Base-by-base conservation (phyloP, 1,284 basidiomycete genomes). In the Schizophyllum amplum region DNA sequence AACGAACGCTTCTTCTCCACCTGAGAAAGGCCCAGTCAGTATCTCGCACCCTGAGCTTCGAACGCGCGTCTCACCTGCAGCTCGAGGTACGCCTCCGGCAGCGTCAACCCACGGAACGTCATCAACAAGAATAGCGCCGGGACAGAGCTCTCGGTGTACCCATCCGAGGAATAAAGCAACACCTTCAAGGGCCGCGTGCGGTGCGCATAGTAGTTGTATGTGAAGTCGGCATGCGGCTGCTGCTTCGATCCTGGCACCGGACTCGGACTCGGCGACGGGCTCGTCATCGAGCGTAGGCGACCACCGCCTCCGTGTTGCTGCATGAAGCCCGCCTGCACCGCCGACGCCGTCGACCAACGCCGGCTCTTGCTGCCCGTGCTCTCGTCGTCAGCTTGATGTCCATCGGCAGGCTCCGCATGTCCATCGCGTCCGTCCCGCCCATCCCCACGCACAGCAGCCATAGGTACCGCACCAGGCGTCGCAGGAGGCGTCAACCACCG, bases 71-170 rank as follows among this genome's bases (percentile, higher is more conserved):
- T 50, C 22, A 50, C 48, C 48, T 50, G 48, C 63, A 96, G 78
- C 67, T 90, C 84, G 51, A 95, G 75, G 72, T 95, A 98, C 17
- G 94, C 95, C 67, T 95, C 92, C 4, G 94, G 90, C 11, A 98
- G 79, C 51, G 78, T 70, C 69, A 87, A 66, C 63, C 78, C 69
- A 71, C 80, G 84, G 52, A 87, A 75, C 46, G 87, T 84, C 95
- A 99, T 98, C 62, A 98, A 75, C 64, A 96, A 84, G 62, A 84
- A 84, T 51, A 98, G 77, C 15, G 93, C 95, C 53, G 95, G 82
- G 15, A 96, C 84, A 42, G 89, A 92, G 20, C 90, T 90, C 72
- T 98, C 96, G 24, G 95, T 98, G 69, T 91, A 91, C 47, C 89
- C 89, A 66, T 92, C 89, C n/a, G 84, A 79, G 13, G 84, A 87